Evolutionary conservation across 352 stramenopile genomes (phyloP), one percentile per base, ranked within the genome.

Genomic region (Phytophthora quininea): DNA sequence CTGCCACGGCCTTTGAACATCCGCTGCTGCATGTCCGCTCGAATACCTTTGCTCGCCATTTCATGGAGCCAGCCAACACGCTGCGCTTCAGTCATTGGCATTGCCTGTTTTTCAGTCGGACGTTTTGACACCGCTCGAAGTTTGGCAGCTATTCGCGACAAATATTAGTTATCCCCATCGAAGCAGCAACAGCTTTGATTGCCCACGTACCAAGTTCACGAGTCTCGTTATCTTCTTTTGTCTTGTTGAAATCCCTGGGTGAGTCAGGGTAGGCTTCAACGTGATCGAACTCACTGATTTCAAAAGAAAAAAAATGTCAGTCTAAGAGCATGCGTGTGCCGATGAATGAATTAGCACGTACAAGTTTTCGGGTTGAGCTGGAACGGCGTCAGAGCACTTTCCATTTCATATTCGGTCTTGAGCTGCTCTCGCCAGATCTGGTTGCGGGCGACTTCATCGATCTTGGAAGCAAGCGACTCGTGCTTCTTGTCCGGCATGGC

Each of bases 351-450:
- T n/a, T 12, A 35, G 12, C 6, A 62, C 79, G 54, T 77, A 95
- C 87, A 42, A 9, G 82, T 93, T 48, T 92, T 95, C 4, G 86
- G 85, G 59, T 95, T 95, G 63, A 93, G 76, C 65, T 95, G 87
- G 69, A 95, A 95, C 4, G 80, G 80, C 24, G 87, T 95, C 4
- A 92, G 69, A 15, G 75, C 67, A 45, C 85, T 85, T 61, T 95
- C 87, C 70, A 89, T 84, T 55, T 83, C 66, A 67, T 93, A 92
- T 52, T 95, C 87, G 35, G 86, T 92, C 65, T 90, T 90, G 58
- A 95, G 79, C 51, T 93, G 87, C 64, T 95, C 87, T n/a, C 87
- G 85, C 85, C 85, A 95, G 71, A 95, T 95, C 76, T 95, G 87
- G 64, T 95, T 95, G 54, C 82, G 80, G 31, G 85, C 82, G 54